Base-by-base conservation (phyloP, 768 basidiomycete species). In the Neoboletus subvelutipes region DNA sequence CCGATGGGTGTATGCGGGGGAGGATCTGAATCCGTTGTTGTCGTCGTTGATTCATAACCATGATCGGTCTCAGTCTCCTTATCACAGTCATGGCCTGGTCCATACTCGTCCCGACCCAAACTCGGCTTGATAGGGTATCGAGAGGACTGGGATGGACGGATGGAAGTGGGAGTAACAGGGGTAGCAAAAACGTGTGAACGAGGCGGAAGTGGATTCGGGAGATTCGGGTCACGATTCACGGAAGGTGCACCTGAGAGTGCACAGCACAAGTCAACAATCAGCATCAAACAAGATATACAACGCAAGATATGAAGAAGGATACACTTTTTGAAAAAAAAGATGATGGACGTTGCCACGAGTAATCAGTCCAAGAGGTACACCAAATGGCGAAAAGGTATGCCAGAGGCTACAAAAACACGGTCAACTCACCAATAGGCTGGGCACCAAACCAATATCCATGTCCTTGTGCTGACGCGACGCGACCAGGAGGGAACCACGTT, bases 11-110 rank as follows among this genome's bases (percentile, higher is more conserved):
- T 68, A 17, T 67, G 63, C 8, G 67, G 67, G 17, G 55, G 58
- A 56, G 68, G 67, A 56, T 65, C 63, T 6, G 67, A 68, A 50
- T 68, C 65, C 9, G 67, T 68, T 3, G 60, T 70, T 1, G 67
- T 69, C 20, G 67, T 67, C 10, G 65, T 56, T 5, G 67, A 68
- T 36, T 68, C 67, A 11, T 69, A 69, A 22, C 57, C 67, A 37
- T 67, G 63, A 39, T 67, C 67, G 1, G 53, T 66, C 57, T 67
- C 62, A 0, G 56, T 54, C 31, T 69, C 67, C 47, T 55, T 64
- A 4, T 69, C 67, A 24, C 33, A 28, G 20, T 66, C 61, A n/a
- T 24, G 59, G n/a, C 46, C 55, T n/a, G 18, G 11, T 13, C 48
- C 33, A 22, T 50, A 43, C 49, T 47, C 58, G 45, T 55, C 56